These are phyloP conservation scores for Fusarium decemcellulare DNA, from an alignment of 2,329 filamentous ascomycete genomes.

Conservation along the genomic window DNA sequence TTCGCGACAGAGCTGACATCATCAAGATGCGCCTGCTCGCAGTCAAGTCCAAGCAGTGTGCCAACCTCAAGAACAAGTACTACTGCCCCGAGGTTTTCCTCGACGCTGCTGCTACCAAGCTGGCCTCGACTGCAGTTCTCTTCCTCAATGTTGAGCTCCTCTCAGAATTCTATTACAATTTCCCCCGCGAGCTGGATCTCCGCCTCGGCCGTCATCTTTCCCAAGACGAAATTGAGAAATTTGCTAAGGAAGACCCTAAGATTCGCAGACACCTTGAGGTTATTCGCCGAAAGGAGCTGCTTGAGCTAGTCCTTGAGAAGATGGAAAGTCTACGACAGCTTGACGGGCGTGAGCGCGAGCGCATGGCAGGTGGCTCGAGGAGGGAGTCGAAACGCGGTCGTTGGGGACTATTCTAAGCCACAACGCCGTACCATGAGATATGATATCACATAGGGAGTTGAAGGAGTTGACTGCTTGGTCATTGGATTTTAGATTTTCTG, in stretches of 20 bases:
- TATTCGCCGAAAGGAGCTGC: constrained; percentile 89
- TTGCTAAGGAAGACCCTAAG: constrained; percentile 94
- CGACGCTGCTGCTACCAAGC: constrained; percentile 95
- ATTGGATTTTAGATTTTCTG: constrained; percentile 43
- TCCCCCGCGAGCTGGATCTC: constrained; percentile 91
- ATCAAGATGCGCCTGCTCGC: constrained; percentile 92
- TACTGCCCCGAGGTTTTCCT: constrained; percentile 97
- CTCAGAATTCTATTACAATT: constrained; percentile 98
- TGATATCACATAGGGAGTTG: constrained; percentile 48
- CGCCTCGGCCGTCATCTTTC: constrained; percentile 86
- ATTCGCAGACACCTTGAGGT: constrained; percentile 91
- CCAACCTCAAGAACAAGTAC: constrained; percentile 89
- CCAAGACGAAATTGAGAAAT: constrained; percentile 86
- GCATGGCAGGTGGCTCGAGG: constrained; percentile 44
- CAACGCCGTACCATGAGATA: constrained; percentile 36
- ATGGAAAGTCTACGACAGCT: constrained; percentile 92
- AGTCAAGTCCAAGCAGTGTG: constrained; percentile 92
- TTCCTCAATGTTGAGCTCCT: constrained; percentile 98
- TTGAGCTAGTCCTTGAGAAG: constrained; percentile 94
- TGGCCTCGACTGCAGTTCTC: constrained; percentile 93
- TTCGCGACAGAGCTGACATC: constrained; percentile 90
- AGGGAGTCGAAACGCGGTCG: constrained; percentile 58
- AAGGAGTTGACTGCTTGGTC: constrained; percentile 45
- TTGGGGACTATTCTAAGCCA: constrained; percentile 65
- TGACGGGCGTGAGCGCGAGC: constrained; percentile 79